These are phyloP conservation scores for Stramenopiles sp. DNA, from an alignment of 352 stramenopile genomes.

Conservation along the genomic window DNA sequence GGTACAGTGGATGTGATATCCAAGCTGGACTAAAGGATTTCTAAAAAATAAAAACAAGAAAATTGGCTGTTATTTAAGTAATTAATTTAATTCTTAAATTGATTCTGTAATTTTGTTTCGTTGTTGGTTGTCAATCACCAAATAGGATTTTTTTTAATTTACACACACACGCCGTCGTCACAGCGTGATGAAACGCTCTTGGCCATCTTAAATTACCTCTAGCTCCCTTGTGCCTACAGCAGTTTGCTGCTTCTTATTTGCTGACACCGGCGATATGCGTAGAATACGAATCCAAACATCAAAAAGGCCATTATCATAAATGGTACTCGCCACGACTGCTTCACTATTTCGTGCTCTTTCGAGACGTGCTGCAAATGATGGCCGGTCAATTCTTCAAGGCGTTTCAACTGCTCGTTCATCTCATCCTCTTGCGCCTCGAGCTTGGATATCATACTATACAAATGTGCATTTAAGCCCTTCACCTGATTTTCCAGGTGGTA, in stretches of 20 bases:
- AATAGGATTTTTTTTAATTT: too few relatives aligned
- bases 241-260: neutral
- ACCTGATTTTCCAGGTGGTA: conserved; percentile 2
- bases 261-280: neutral
- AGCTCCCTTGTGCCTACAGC: too few relatives aligned
- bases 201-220: too few relatives aligned
- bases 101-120: too few relatives aligned
- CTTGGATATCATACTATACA: neutral
- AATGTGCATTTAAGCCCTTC: neutral
- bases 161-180: too few relatives aligned
- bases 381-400: neutral
- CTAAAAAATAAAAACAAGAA: too few relatives aligned
- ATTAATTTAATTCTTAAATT: too few relatives aligned
- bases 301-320: neutral
- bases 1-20: neutral
- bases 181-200: too few relatives aligned
- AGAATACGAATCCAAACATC: neutral
- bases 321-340: neutral
- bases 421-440: neutral
- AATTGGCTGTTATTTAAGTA: too few relatives aligned
- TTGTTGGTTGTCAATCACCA: too few relatives aligned
- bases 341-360: neutral
- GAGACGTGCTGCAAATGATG: neutral
- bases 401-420: neutral
- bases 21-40: neutral